These are phyloP conservation scores for Incumbomyces lentus DNA, from an alignment of 2,329 filamentous ascomycete genomes.

Conservation along the genomic window DNA sequence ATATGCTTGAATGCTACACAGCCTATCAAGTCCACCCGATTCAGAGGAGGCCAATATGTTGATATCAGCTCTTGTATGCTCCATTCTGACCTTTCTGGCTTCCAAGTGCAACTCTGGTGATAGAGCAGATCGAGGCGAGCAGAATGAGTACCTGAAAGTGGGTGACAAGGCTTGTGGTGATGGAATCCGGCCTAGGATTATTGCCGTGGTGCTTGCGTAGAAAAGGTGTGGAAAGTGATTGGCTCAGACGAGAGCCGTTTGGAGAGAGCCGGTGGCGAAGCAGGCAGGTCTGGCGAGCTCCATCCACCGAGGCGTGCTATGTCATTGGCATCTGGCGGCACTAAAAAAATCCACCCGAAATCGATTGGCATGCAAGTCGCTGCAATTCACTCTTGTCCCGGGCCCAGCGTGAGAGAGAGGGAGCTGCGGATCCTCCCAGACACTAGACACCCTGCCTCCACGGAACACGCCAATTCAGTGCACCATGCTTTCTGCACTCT, in stretches of 20 bases:
- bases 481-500: not conserved
- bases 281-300: not conserved
- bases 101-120: constrained; percentile 18
- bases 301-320: not conserved
- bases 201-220: constrained; percentile 26
- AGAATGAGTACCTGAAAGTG: constrained; percentile 57
- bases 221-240: constrained; percentile 24
- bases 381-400: not conserved
- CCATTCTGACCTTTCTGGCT: constrained; percentile 12
- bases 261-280: constrained; percentile 17
- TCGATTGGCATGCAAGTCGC: not conserved
- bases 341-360: not conserved
- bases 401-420: no score
- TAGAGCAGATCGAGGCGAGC: constrained; percentile 38
- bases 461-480: not conserved
- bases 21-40: no score
- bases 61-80: not conserved
- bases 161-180: constrained; percentile 30
- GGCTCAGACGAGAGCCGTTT: constrained; percentile 15
- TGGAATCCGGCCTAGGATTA: constrained; percentile 22
- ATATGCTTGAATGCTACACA: no score
- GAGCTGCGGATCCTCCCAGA: constrained; percentile 1
- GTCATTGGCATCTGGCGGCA: not conserved
- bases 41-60: constrained; percentile 15
- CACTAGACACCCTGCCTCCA: not conserved